A percentile compares a stretch with the other conserved stretches of the same genome.
These are phyloP conservation scores for Trifolium pratense DNA, from an alignment of 306 rosid genomes.

Conservation along the genomic window DNA sequence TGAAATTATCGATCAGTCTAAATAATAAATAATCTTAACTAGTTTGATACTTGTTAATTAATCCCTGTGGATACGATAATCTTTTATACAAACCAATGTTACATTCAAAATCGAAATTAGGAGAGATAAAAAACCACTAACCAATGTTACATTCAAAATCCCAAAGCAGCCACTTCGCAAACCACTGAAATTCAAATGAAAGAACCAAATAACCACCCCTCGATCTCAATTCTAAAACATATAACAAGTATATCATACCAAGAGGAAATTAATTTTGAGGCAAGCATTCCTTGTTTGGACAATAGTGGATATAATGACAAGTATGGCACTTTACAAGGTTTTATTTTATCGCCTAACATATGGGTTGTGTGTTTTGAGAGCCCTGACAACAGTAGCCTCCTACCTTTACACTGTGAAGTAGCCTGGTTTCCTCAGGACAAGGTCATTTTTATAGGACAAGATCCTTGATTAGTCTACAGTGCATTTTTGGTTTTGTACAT, in stretches of 20 bases:
- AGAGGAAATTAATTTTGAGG: constrained; percentile 18
- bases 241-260: constrained; percentile 19
- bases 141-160: constrained; percentile 68
- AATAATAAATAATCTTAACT: too few species aligned
- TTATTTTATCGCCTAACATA: too few species aligned
- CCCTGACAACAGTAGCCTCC: too few species aligned
- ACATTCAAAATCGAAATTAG: too few species aligned
- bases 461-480: neutral
- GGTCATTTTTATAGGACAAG: neutral
- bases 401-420: constrained; percentile 5
- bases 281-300: constrained; percentile 8
- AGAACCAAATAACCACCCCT: constrained; percentile 40
- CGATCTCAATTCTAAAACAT: constrained; percentile 3
- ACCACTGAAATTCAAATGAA: constrained; percentile 66
- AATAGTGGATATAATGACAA: too few species aligned
- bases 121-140: constrained; percentile 46
- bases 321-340: too few species aligned
- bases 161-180: constrained; percentile 77
- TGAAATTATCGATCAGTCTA: too few species aligned
- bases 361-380: too few species aligned
- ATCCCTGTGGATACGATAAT: too few species aligned
- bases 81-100: too few species aligned
- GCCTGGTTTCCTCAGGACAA: neutral
- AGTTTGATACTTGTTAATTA: too few species aligned
- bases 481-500: constrained; percentile 8